phyloP scores from a whole-genome alignment of 441 rosid species.

The Cnidoscolus chayamansa region DNA sequence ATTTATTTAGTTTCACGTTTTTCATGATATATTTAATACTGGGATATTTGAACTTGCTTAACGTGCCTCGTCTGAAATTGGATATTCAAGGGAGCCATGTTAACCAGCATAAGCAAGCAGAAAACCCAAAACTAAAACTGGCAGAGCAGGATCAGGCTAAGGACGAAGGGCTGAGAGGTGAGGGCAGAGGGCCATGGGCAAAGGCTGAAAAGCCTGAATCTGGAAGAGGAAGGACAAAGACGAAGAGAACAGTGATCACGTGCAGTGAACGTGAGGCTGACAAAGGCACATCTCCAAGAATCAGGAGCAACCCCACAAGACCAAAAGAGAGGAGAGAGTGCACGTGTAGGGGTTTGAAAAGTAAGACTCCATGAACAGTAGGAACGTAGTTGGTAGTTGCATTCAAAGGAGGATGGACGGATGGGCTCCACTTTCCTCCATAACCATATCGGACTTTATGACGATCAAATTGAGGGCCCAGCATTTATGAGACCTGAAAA shows the following conservation, averaged over 20 bases:
- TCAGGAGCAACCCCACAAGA: slow-evolving; percentile 9
- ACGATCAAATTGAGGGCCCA: slow-evolving; percentile 10
- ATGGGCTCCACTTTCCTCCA: slow-evolving; percentile 12
- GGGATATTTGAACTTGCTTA: too few species aligned
- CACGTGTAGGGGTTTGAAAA: slow-evolving; percentile 27
- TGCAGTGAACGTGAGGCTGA: slow-evolving; percentile 28
- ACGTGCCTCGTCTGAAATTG: too few species aligned
- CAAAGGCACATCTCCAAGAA: neutral
- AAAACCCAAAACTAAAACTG: too few species aligned
- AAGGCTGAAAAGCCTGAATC: too few species aligned
- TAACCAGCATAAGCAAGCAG: too few species aligned
- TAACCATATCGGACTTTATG: neutral
- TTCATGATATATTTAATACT: too few species aligned
- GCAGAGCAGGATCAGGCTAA: too few species aligned
- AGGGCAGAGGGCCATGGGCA: too few species aligned
- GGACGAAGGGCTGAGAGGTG: too few species aligned
- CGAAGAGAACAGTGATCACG: slow-evolving; percentile 19
- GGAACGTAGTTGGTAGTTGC: slow-evolving; percentile 19
- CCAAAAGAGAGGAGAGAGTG: neutral
- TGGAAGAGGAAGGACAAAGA: too few species aligned
- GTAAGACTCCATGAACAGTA: slow-evolving; percentile 4
- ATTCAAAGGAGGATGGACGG: slow-evolving; percentile 9
- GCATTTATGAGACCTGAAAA: neutral
- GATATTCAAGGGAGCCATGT: too few species aligned
- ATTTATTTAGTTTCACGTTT: too few species aligned